Evolutionary conservation across 1,139 yeast species (phyloP).

Genomic region (Pichia kudriavzevii): DNA sequence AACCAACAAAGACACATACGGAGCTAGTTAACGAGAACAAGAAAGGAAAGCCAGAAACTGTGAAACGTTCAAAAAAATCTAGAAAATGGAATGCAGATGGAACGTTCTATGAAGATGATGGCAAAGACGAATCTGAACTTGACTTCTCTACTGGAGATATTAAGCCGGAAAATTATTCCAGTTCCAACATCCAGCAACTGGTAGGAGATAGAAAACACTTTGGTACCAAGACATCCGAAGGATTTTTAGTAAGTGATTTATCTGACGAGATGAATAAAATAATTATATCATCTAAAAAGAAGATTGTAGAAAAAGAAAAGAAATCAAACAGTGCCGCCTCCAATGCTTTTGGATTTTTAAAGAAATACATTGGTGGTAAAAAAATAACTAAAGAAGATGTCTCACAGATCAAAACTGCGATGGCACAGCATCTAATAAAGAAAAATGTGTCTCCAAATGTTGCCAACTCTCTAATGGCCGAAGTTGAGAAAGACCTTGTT

Average conservation of each 20-base stretch:
- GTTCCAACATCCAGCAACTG: conserved; percentile 25
- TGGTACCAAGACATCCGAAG: conserved; percentile 40
- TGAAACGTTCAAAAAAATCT: conserved; percentile 23
- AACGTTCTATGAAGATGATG: conserved; percentile 31
- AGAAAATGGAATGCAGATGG: conserved; percentile 48
- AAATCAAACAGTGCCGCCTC: conserved; percentile 22
- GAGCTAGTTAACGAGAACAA: conserved; percentile 10
- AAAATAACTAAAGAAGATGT: conserved; percentile 41
- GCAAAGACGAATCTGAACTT: conserved; percentile 27
- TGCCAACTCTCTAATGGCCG: conserved; percentile 49
- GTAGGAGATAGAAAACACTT: conserved; percentile 34
- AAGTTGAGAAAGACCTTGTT: conserved; percentile 51
- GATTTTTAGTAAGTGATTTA: conserved; percentile 45
- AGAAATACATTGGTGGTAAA: conserved; percentile 53
- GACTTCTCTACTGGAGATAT: conserved; percentile 37
- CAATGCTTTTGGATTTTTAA: conserved; percentile 46
- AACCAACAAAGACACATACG: no score
- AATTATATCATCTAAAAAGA: conserved; percentile 21
- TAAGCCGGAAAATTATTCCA: conserved; percentile 8
- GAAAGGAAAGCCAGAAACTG: conserved; percentile 5
- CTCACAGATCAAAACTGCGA: conserved; percentile 33
- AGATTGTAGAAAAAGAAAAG: conserved; percentile 17
- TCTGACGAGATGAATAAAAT: conserved; percentile 39
- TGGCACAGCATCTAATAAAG: conserved; percentile 41
- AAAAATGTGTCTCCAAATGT: conserved; percentile 51